Percentiles rank a stretch among this genome's conserved stretches.
Evolutionary conservation across 73 alveolate species (phyloP).

Genomic region (Tetrahymena borealis): DNA sequence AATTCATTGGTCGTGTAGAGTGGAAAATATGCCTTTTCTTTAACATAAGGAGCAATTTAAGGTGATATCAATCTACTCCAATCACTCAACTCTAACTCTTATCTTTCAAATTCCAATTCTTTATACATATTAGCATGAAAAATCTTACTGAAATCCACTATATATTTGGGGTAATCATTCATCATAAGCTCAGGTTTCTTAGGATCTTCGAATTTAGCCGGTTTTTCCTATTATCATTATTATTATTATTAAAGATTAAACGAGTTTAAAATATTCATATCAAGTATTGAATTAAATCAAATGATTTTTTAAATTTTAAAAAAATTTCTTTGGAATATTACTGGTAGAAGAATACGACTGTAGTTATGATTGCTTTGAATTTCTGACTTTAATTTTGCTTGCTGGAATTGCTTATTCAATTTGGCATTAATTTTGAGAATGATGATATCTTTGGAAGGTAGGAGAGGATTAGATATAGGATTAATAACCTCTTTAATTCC

Average conservation of each 20-base stretch:
- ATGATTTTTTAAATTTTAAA: neutral
- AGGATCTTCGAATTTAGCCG: neutral
- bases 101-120: neutral
- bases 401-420: neutral
- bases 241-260: too few relatives aligned
- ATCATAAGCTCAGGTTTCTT: neutral
- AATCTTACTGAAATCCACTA: neutral
- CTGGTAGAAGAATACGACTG: slow-evolving; percentile 2
- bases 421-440: neutral
- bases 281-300: neutral
- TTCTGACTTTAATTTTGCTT: neutral
- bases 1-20: neutral
- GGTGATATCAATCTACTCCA: neutral
- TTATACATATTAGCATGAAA: neutral
- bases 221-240: neutral
- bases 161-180: neutral
- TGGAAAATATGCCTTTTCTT: neutral
- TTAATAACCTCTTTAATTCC: neutral
- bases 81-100: neutral
- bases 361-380: neutral
- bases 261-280: neutral
- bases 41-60: neutral
- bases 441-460: neutral
- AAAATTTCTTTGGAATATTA: too few relatives aligned
- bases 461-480: neutral